Evolutionary conservation across 805 yeast genomes (phyloP).

Genomic region (Candida maltosa): DNA sequence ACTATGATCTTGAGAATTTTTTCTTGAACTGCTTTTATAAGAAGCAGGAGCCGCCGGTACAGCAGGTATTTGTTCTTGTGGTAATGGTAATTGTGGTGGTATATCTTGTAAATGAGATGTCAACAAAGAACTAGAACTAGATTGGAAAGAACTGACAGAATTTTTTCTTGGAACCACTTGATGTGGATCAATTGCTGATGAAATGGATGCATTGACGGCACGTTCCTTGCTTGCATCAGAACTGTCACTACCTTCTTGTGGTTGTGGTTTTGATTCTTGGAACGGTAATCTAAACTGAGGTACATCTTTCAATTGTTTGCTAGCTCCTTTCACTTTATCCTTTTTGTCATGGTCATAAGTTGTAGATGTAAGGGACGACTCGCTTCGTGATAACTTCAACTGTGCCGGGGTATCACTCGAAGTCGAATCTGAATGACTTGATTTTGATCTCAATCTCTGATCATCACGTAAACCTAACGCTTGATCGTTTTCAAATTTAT

Average conservation of each 20-base stretch:
- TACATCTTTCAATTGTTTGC: conserved; percentile 23
- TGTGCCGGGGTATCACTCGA: conserved; percentile 4
- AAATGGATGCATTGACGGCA: conserved; percentile 5
- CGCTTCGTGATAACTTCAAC: conserved; percentile 10
- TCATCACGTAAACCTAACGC: conserved; percentile 6
- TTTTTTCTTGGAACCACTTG: conserved; percentile 13
- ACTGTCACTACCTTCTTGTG: neutral
- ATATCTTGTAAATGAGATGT: conserved; percentile 36
- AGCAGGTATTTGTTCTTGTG: conserved; percentile 48
- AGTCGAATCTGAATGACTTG: conserved; percentile 7
- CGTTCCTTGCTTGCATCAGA: conserved; percentile 1
- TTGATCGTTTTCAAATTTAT: conserved; percentile 31
- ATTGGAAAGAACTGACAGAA: conserved; percentile 17
- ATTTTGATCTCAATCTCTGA: conserved; percentile 10
- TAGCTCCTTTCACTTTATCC: conserved; percentile 18
- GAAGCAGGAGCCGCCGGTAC: conserved; percentile 34
- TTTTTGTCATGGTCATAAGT: conserved; percentile 6
- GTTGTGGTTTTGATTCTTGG: conserved; percentile 40
- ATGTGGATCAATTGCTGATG: conserved; percentile 24
- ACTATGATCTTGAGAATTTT: conserved; percentile 30
- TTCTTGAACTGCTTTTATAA: conserved; percentile 33
- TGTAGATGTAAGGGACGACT: conserved; percentile 4
- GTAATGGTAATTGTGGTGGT: conserved; percentile 59
- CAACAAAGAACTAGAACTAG: conserved; percentile 22
- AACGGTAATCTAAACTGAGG: conserved; percentile 71